phyloP scores from a whole-genome alignment of 495 filamentous ascomycete genomes.

The Parachaetomium inaequale region DNA sequence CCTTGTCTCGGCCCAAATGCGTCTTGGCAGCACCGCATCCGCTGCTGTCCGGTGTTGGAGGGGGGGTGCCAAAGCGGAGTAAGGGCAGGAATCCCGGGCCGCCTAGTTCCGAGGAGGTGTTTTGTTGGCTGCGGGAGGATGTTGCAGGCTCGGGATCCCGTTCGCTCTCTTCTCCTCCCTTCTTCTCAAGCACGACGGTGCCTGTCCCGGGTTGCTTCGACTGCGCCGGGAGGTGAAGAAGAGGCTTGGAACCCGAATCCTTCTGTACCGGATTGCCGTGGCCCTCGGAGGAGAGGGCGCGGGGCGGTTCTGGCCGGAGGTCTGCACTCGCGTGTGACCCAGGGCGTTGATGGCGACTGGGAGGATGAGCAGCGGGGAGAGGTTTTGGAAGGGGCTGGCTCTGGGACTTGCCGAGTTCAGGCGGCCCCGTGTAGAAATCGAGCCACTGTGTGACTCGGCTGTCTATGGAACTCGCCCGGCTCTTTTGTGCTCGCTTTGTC shows the following conservation, averaged over 20 bases:
- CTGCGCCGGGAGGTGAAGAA: constrained; percentile 19
- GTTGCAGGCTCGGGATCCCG: background rate
- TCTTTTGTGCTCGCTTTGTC: background rate
- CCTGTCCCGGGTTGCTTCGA: background rate
- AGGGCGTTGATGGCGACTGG: background rate
- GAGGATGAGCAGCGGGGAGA: background rate
- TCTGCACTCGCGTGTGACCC: constrained; percentile 4
- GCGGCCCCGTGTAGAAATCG: constrained; percentile 24
- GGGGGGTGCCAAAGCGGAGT: constrained; percentile 10
- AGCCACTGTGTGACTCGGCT: constrained; percentile 37
- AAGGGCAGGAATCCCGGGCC: background rate
- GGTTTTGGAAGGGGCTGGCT: background rate
- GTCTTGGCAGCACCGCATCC: constrained; percentile 4
- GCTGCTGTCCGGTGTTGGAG: constrained; percentile 23
- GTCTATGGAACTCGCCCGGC: constrained; percentile 21
- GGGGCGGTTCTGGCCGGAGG: constrained; percentile 24
- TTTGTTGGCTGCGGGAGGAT: background rate
- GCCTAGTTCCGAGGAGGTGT: too few relatives aligned
- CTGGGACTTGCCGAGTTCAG: background rate
- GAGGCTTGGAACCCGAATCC: constrained; percentile 26
- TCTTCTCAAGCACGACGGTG: too few relatives aligned
- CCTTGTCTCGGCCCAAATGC: background rate
- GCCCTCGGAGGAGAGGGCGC: constrained; percentile 18
- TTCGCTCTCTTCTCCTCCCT: too few relatives aligned
- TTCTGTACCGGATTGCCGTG: background rate